Base-by-base conservation (phyloP, 2,329 filamentous ascomycete genomes). In the Stachybotrys elegans region DNA sequence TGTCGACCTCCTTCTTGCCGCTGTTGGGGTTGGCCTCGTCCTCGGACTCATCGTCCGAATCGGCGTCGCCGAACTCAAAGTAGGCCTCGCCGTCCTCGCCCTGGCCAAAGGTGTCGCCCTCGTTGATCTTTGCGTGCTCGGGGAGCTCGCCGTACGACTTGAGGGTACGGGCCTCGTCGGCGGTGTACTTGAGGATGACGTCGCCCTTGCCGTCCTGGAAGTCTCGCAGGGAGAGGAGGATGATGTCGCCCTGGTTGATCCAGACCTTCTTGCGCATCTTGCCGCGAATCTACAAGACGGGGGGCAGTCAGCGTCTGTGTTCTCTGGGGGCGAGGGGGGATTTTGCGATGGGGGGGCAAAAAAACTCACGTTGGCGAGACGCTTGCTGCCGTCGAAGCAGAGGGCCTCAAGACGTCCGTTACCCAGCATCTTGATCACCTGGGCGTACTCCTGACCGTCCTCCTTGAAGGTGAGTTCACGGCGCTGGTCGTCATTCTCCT, bases 261-360 rank as follows among this genome's bases (percentile, higher is more conserved):
- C 90, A 96, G 70, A 97, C 93, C 81, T 98, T 98, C 81, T 98
- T 98, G 62, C 93, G 84, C 61, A 98, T 87, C 74, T 98, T 97
- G 73, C 92, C 92, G 53, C 92, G 89, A 42, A 68, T 68, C 65
- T 68, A 38, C 7, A 23, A 22, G 14, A 19, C 6, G 22, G 35
- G 23, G 16, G 16, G 23, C 13, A 6, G 38, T 40, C 22, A 40
- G 38, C 38, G 20, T n/a, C 14, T 32, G 38, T 9, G 19, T 14
- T 22, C 20, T 14, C 9, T 29, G 25, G 25, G 25, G 8, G 25
- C 14, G 25, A 14, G 9, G 14, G 8, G 25, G 22, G 38, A 34
- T 32, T n/a, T 42, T 14, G 36, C 19, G 14, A 38, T 22, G 35
- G 16, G 22, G 36, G 19, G 16, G 22, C 5, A 41, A 42, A 22